Conservation (phyloP, 495 filamentous ascomycete species). For the Cudoniella acicularis region DNA sequence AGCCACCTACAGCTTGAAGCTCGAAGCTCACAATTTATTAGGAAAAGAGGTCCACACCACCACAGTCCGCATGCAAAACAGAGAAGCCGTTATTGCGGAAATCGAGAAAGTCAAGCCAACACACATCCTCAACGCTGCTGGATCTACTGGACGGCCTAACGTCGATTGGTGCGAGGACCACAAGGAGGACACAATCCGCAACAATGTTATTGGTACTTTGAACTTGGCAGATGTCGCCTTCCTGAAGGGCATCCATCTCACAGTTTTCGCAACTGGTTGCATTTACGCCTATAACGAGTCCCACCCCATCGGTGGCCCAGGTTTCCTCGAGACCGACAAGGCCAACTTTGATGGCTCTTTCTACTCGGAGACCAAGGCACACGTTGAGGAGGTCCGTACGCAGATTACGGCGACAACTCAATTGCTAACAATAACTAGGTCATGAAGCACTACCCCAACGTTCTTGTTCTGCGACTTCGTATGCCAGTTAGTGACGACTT, state of each 20-base stretch:
- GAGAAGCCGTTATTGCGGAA: slow-evolving; percentile 50
- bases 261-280: slow-evolving; percentile 63
- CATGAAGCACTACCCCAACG: slow-evolving; percentile 56
- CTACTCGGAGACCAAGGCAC: slow-evolving; percentile 63
- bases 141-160: slow-evolving; percentile 64
- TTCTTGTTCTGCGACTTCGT: slow-evolving; percentile 57
- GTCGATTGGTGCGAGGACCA: slow-evolving; percentile 71
- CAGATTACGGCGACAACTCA: neutral
- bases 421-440: slow-evolving; percentile 36
- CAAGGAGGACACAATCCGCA: slow-evolving; percentile 59
- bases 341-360: slow-evolving; percentile 64
- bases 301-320: slow-evolving; percentile 55
- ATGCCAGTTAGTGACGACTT: slow-evolving; percentile 69
- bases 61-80: slow-evolving; percentile 59
- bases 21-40: slow-evolving; percentile 6
- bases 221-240: slow-evolving; percentile 59
- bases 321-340: slow-evolving; percentile 57
- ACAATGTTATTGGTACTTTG: slow-evolving; percentile 60
- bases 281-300: slow-evolving; percentile 58
- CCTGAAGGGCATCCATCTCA: slow-evolving; percentile 53
- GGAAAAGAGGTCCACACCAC: slow-evolving; percentile 53
- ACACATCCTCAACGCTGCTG: slow-evolving; percentile 61
- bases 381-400: slow-evolving; percentile 55
- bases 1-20: neutral
- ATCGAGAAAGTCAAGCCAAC: slow-evolving; percentile 56